Conservation (phyloP, 129 eudicot species). For the Heracleum sosnowskyi region DNA sequence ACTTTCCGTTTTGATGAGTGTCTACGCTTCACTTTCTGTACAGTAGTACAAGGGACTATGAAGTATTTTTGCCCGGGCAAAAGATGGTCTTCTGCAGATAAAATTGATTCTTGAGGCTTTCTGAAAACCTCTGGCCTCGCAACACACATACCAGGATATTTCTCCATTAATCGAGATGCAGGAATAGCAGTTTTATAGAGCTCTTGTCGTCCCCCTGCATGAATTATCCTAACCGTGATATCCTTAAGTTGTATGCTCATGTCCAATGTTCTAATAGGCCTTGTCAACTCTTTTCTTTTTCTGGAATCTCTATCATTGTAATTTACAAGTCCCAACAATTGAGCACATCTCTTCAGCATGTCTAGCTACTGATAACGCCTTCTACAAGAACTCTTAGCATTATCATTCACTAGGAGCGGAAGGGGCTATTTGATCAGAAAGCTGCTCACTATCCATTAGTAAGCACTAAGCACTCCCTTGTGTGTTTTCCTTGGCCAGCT, state of each 20-base stretch:
- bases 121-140: slow-evolving; percentile 59
- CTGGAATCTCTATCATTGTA: slow-evolving; percentile 20
- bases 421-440: background rate
- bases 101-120: slow-evolving; percentile 29
- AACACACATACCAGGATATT: slow-evolving; percentile 57
- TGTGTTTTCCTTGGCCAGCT: slow-evolving; percentile 5
- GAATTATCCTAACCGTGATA: slow-evolving; percentile 45
- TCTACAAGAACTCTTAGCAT: slow-evolving; percentile 6
- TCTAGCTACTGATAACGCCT: slow-evolving; percentile 19
- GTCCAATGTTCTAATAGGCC: slow-evolving; percentile 20
- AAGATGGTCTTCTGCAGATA: slow-evolving; percentile 36
- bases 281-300: slow-evolving; percentile 18
- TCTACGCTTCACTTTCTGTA: slow-evolving; percentile 47
- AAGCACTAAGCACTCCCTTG: slow-evolving; percentile 23
- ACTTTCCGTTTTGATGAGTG: slow-evolving; percentile 18
- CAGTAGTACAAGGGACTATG: slow-evolving; percentile 40
- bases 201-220: slow-evolving; percentile 66
- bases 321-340: slow-evolving; percentile 23
- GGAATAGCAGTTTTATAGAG: slow-evolving; percentile 32
- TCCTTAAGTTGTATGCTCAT: slow-evolving; percentile 30
- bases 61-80: slow-evolving; percentile 53
- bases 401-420: background rate
- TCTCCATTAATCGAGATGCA: slow-evolving; percentile 38
- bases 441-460: slow-evolving; percentile 15
- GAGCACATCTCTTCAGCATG: slow-evolving; percentile 38